Evolutionary conservation across 1,284 basidiomycete species (phyloP), one percentile per base, ranked within the genome.

Genomic region (Sphagnurus paluster): DNA sequence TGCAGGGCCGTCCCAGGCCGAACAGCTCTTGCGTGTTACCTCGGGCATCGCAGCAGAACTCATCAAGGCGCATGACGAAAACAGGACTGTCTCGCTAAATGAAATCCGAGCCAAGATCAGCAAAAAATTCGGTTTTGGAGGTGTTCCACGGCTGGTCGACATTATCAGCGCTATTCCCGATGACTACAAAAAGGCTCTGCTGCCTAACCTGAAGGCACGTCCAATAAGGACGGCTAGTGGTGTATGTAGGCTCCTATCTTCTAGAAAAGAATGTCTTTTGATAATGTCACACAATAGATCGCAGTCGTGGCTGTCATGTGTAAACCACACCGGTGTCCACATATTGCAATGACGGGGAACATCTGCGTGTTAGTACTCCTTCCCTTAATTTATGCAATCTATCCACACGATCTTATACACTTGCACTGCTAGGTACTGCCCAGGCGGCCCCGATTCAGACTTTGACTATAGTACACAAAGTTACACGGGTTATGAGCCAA

Each of bases 271-370:
- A 2, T 39, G n/a, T 17, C 21, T 43, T 19, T 16, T 49, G 21
- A 37, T 21, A 28, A 42, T 7, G 28, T 43, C 25, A 13, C 39
- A 54, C 30, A 33, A 2, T 61, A 93, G 90, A 96, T 97, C 49
- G 97, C 97, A 1, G 97, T 99, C 13, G 97, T 99, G 4, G 97
- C 97, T 4, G 96, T 99, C 29, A 99, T 99, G 97, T 98, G 95
- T 77, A 99, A 99, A 66, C 97, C 97, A 2, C 97, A 99, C 76
- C 82, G 97, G 41, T 99, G 97, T 74, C 97, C 97, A 4, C 97
- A 99, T 70, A 99, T 99, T 49, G 97, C 97, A 5, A 96, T 99
- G 89, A 99, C 97, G 0, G 97, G 97, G n/a, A 98, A 99, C 63
- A 98, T 99, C 42, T 99, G 97, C 70, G 96, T 99, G 84, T 93